phyloP scores from a whole-genome alignment of 306 rosid genomes.

The Glycine soja region DNA sequence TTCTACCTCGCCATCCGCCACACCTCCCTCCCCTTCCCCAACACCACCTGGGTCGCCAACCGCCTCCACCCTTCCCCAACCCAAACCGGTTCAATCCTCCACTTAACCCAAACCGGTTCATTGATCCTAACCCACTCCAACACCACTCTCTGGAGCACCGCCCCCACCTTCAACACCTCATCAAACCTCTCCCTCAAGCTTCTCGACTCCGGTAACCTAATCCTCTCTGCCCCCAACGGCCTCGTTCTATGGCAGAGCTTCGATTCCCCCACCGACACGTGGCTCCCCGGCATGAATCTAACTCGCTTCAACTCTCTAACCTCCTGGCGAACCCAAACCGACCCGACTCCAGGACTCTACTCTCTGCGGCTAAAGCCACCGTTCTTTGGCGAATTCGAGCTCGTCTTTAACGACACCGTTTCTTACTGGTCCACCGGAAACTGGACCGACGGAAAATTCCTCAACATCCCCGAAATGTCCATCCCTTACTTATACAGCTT shows the following conservation, averaged over 20 bases:
- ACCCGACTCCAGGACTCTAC: slow-evolving; percentile 74
- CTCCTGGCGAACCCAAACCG: slow-evolving; percentile 61
- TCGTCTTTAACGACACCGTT: slow-evolving; percentile 55
- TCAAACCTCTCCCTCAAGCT: not conserved
- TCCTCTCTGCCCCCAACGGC: slow-evolving; percentile 44
- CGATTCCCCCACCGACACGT: slow-evolving; percentile 75
- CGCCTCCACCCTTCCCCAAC: slow-evolving; percentile 52
- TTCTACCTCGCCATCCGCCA: slow-evolving; percentile 64
- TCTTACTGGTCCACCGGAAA: slow-evolving; percentile 76
- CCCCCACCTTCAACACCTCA: not conserved
- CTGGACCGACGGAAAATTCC: slow-evolving; percentile 64
- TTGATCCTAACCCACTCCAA: slow-evolving; percentile 54
- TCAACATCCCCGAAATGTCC: slow-evolving; percentile 70
- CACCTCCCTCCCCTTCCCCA: slow-evolving; percentile 54
- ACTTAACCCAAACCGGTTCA: slow-evolving; percentile 53
- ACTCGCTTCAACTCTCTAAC: slow-evolving; percentile 50
- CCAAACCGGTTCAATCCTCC: slow-evolving; percentile 44
- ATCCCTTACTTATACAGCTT: slow-evolving; percentile 72
- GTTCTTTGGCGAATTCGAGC: slow-evolving; percentile 68
- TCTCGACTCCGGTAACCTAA: slow-evolving; percentile 66
- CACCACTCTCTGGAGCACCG: slow-evolving; percentile 54
- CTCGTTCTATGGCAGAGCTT: slow-evolving; percentile 79
- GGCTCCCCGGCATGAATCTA: slow-evolving; percentile 88
- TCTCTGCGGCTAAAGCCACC: slow-evolving; percentile 64
- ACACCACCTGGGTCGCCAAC: slow-evolving; percentile 77